phyloP scores from a whole-genome alignment of 2,329 filamentous ascomycete species.

The Pestalotiopsis sp. region DNA sequence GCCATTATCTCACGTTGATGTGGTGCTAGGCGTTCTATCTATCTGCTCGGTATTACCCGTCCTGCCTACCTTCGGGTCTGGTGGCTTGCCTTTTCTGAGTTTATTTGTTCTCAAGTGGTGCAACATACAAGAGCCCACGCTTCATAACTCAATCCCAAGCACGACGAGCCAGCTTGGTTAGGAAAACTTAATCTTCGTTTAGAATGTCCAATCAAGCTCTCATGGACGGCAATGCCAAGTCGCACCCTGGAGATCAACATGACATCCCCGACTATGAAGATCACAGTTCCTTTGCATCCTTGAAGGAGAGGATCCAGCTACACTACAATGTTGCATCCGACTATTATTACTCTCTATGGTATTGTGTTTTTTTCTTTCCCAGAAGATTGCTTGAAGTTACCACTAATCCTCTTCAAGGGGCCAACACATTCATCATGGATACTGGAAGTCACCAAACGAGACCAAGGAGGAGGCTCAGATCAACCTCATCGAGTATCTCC shows the following conservation, averaged over 20 bases:
- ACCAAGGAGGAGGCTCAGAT: slow-evolving; percentile 61
- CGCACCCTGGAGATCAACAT: slow-evolving; percentile 31
- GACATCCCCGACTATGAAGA: slow-evolving; percentile 29
- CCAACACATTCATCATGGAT: slow-evolving; percentile 66
- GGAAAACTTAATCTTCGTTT: slow-evolving; percentile 14
- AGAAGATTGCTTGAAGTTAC: slow-evolving; percentile 8
- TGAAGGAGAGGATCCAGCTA: slow-evolving; percentile 61
- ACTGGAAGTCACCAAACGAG: slow-evolving; percentile 53
- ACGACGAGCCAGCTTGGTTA: background rate
- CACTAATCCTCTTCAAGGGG: slow-evolving; percentile 44
- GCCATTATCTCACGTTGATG: too few relatives aligned
- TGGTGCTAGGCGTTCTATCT: too few relatives aligned
- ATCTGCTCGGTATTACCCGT: too few relatives aligned
- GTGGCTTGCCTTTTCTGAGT: too few relatives aligned
- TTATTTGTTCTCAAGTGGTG: too few relatives aligned
- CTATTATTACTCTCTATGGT: slow-evolving; percentile 65
- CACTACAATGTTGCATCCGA: slow-evolving; percentile 65
- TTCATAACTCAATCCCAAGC: background rate
- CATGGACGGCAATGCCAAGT: background rate
- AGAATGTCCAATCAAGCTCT: slow-evolving; percentile 7
- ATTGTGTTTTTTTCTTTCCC: slow-evolving; percentile 19
- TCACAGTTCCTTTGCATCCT: slow-evolving; percentile 30
- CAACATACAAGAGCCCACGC: background rate
- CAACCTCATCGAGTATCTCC: slow-evolving; percentile 58
- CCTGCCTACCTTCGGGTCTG: too few relatives aligned